phyloP scores from a whole-genome alignment of 2,329 filamentous ascomycete species.

The Diaporthe caulivora region DNA sequence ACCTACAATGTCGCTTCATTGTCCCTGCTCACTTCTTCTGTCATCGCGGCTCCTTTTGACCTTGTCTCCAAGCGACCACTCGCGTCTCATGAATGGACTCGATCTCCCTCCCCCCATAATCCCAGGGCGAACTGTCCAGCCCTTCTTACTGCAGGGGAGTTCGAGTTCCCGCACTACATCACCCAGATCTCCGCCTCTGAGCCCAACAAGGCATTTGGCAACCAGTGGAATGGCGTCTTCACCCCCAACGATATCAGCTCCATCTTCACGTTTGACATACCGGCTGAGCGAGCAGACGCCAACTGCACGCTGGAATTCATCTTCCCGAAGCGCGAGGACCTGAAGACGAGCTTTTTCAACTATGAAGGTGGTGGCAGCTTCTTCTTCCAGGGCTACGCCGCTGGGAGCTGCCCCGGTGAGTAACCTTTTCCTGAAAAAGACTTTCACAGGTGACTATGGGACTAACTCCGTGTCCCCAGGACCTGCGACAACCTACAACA shows the following conservation, averaged over 20 bases:
- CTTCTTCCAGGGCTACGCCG: conserved; percentile 46
- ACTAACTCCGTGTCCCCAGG: conserved; percentile 4
- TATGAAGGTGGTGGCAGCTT: conserved; percentile 53
- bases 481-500: conserved; percentile 47
- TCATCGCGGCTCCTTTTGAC: conserved; percentile 28
- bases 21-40: neutral
- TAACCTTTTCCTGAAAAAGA: neutral
- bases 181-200: conserved; percentile 48
- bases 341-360: conserved; percentile 51
- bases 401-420: conserved; percentile 46
- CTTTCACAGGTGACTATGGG: accelerated
- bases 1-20: neutral
- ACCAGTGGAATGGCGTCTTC: conserved; percentile 53
- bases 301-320: conserved; percentile 62
- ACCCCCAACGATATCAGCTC: conserved; percentile 51
- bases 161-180: conserved; percentile 50
- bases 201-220: conserved; percentile 54
- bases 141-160: conserved; percentile 46
- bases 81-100: conserved; percentile 40
- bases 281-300: conserved; percentile 51
- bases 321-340: conserved; percentile 52
- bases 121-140: conserved; percentile 45
- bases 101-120: conserved; percentile 33
- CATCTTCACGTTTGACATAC: conserved; percentile 62
- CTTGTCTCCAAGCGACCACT: conserved; percentile 47